Evolutionary conservation across 306 rosid genomes (phyloP), one percentile per base, ranked within the genome.

Genomic region (Lithocarpus polystachyus): DNA sequence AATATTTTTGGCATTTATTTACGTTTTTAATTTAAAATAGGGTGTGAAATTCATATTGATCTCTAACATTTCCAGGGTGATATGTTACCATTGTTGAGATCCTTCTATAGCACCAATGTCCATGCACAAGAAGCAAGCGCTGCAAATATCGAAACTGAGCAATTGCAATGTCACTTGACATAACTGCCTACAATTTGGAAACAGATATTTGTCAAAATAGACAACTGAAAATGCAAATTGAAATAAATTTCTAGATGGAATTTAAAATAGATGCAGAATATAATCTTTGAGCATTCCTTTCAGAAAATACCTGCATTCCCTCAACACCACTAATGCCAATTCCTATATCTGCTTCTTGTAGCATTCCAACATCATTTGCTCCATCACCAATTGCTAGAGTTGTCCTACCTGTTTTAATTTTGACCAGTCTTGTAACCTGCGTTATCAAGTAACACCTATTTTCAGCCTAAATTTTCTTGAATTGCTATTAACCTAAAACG

Each of bases 81-180:
- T 86, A 82, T 12, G 15, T 48, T 48, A 96, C 99, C 99, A 93
- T 96, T 64, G 96, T 87, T 52, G 99, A 90, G 84, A 96, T 96
- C 79, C 99, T 93, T 86, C 96, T 90, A 89, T 96, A 93, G 82
- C 99, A 96, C 99, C 99, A 96, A 84, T 96, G 99, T 55, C 99
- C 99, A 72, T 96, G 99, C 65, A 93, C 98, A 56, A 96, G 99
- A 77, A 96, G 96, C 73, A 96, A 86, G 82, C 98, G 92, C 77
- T 96, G 98, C 77, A 96, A 83, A 76, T 77, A 96, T 37, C 96
- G 91, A 77, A 96, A 96, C 80, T 96, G 99, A 61, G 98, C 98
- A 57, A 96, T 96, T 64, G 99, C 94, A 40, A 96, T 89, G 87
- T 96, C 99, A 81, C 98, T 96, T 18, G 98, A 93, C 99, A 96